Evolutionary conservation across 2,329 filamentous ascomycete genomes (phyloP).

Genomic region (Trichoderma cornu-damae): DNA sequence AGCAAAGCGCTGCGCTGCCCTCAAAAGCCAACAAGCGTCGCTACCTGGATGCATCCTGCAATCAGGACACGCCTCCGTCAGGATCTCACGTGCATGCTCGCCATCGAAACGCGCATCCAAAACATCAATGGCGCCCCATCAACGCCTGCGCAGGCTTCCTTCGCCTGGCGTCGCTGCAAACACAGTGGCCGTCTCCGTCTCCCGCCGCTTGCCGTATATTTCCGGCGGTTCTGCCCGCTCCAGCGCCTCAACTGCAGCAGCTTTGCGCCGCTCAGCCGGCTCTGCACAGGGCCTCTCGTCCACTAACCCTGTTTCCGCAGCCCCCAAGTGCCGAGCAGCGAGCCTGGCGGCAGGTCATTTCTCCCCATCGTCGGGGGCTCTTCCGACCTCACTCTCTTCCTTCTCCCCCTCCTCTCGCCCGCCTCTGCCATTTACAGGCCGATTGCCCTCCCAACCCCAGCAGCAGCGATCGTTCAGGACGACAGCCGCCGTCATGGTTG

Average conservation of each 20-base stretch:
- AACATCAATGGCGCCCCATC: constrained; percentile 10
- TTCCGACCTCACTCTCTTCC: not conserved
- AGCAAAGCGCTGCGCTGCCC: not conserved
- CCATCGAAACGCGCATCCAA: not conserved
- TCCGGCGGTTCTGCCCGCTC: not conserved
- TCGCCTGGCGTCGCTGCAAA: not conserved
- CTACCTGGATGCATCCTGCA: not conserved
- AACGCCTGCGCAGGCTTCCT: not conserved
- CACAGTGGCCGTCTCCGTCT: not conserved
- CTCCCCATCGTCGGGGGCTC: not conserved
- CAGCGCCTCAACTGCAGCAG: not conserved
- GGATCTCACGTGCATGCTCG: not conserved
- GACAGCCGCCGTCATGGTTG: constrained; percentile 66
- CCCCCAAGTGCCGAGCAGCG: not conserved
- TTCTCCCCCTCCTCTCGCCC: not conserved
- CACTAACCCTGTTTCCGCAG: constrained; percentile 3
- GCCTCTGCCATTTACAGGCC: constrained; percentile 2
- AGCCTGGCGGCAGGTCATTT: not conserved
- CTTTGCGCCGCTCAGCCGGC: constrained; percentile 4
- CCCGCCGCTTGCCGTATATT: constrained; percentile 12
- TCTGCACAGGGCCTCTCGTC: constrained; percentile 2
- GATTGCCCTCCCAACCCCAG: constrained; percentile 10
- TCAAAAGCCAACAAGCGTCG: not conserved
- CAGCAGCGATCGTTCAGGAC: constrained; percentile 37
- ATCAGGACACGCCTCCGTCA: not conserved